Evolutionary conservation across 805 yeast species (phyloP).

Genomic region (Isabelozyma heimii): DNA sequence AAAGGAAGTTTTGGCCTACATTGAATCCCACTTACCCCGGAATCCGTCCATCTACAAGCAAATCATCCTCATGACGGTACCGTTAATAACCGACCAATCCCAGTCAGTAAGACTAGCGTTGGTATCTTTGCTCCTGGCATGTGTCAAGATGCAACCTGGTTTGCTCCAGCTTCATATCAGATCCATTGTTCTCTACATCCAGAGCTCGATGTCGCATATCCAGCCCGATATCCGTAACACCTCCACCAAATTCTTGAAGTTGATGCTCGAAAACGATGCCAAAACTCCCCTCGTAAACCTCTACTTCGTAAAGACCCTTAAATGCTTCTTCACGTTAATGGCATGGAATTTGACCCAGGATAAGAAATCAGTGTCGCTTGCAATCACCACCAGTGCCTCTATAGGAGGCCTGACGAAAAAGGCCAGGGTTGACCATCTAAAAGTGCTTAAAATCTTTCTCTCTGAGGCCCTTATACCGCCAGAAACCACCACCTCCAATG

Average conservation of each 20-base stretch:
- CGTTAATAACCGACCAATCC: conserved; percentile 67
- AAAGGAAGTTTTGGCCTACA: conserved; percentile 61
- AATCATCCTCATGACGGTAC: conserved; percentile 54
- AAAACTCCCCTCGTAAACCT: conserved; percentile 56
- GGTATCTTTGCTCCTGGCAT: conserved; percentile 43
- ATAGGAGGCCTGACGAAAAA: conserved; percentile 33
- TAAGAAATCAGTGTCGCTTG: conserved; percentile 32
- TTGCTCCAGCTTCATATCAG: conserved; percentile 61
- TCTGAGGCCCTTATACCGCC: conserved; percentile 37
- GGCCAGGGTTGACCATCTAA: conserved; percentile 41
- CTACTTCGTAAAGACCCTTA: conserved; percentile 68
- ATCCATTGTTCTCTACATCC: conserved; percentile 65
- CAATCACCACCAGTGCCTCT: conserved; percentile 29
- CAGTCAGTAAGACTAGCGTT: conserved; percentile 60
- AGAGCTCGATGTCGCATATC: conserved; percentile 93
- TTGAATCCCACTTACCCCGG: conserved; percentile 51
- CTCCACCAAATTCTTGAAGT: conserved; percentile 63
- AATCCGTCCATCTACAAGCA: conserved; percentile 55
- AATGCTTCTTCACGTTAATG: conserved; percentile 64
- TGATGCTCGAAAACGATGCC: conserved; percentile 51
- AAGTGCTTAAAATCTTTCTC: conserved; percentile 43
- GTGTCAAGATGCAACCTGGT: conserved; percentile 50
- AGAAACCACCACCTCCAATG: conserved; percentile 10
- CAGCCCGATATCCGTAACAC: conserved; percentile 71
- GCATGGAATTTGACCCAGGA: conserved; percentile 63